These are phyloP conservation scores for Funneliformis geosporum DNA, from an alignment of 192 early-diverging fungal species.

Conservation along the genomic window DNA sequence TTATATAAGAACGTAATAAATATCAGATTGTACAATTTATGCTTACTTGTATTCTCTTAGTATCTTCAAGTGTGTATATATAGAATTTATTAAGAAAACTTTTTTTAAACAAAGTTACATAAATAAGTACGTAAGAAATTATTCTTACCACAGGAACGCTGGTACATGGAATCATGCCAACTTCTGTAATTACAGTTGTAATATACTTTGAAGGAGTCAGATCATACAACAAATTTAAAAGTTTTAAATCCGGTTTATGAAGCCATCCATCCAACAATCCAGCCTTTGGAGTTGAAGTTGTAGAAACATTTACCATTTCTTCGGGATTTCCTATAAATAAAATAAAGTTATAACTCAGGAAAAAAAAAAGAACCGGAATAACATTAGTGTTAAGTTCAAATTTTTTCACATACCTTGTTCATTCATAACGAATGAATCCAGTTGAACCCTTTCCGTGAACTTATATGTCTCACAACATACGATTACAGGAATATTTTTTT, in stretches of 20 bases:
- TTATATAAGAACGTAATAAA: too few species aligned
- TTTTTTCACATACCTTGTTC: slow-evolving; percentile 68
- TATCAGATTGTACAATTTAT: neutral
- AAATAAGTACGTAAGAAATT: neutral
- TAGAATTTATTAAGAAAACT: neutral
- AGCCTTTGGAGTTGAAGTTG: slow-evolving; percentile 9
- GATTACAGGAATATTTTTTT: slow-evolving; percentile 91
- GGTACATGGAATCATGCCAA: slow-evolving; percentile 89
- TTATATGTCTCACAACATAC: slow-evolving; percentile 95
- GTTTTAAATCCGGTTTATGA: slow-evolving; percentile 69
- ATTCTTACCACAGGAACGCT: slow-evolving; percentile 73
- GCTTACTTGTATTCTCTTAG: neutral
- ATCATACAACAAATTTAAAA: slow-evolving; percentile 93
- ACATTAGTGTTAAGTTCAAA: neutral
- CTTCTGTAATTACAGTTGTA: slow-evolving; percentile 87
- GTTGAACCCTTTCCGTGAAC: slow-evolving; percentile 86
- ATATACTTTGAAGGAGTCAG: slow-evolving; percentile 94
- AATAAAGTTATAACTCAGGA: neutral
- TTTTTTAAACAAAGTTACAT: neutral
- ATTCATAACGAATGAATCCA: slow-evolving; percentile 97
- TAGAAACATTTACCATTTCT: slow-evolving; percentile 67
- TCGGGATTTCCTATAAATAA: slow-evolving; percentile 54
- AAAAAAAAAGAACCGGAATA: neutral
- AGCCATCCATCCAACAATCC: slow-evolving; percentile 67
- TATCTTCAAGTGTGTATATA: neutral